A percentile compares a stretch with the other conserved stretches of the same genome.
Conservation (phyloP, 1,284 basidiomycete genomes). For the Ceratobasidium papillatum region DNA sequence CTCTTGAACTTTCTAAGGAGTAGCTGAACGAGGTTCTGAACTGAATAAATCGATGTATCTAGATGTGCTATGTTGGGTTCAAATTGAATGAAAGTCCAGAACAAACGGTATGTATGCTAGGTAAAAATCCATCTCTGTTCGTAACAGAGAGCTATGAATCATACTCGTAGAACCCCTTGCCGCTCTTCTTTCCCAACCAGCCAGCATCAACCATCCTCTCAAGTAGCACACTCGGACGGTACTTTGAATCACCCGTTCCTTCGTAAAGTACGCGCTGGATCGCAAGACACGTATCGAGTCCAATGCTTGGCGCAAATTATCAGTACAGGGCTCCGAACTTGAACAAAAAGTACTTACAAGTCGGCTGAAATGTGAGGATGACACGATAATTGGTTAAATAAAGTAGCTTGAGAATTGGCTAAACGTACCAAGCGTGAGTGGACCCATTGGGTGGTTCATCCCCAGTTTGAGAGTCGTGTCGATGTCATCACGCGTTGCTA, state of each 20-base stretch:
- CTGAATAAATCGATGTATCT: too few relatives aligned
- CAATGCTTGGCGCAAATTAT: slow-evolving; percentile 70
- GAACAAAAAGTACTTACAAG: slow-evolving; percentile 63
- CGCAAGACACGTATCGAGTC: slow-evolving; percentile 88
- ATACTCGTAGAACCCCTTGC: slow-evolving; percentile 87
- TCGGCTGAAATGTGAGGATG: slow-evolving; percentile 63
- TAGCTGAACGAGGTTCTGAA: too few relatives aligned
- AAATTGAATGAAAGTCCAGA: too few relatives aligned
- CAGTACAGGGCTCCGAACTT: slow-evolving; percentile 9
- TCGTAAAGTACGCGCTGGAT: slow-evolving; percentile 89
- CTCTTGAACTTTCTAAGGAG: too few relatives aligned
- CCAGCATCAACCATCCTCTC: slow-evolving; percentile 97
- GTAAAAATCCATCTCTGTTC: too few relatives aligned
- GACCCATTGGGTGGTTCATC: slow-evolving; percentile 97
- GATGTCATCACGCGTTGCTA: slow-evolving; percentile 92
- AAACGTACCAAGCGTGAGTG: slow-evolving; percentile 74
- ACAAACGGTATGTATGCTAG: too few relatives aligned
- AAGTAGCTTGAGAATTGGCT: background rate
- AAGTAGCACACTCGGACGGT: slow-evolving; percentile 89
- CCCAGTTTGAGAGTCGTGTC: slow-evolving; percentile 93
- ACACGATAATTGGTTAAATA: background rate
- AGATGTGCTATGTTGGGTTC: too few relatives aligned
- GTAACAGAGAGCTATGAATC: slow-evolving; percentile 34
- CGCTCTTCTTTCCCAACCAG: slow-evolving; percentile 92
- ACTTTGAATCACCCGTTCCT: slow-evolving; percentile 95